phyloP scores from a whole-genome alignment of 2,329 filamentous ascomycete genomes.

The Pseudopithomyces maydicus region DNA sequence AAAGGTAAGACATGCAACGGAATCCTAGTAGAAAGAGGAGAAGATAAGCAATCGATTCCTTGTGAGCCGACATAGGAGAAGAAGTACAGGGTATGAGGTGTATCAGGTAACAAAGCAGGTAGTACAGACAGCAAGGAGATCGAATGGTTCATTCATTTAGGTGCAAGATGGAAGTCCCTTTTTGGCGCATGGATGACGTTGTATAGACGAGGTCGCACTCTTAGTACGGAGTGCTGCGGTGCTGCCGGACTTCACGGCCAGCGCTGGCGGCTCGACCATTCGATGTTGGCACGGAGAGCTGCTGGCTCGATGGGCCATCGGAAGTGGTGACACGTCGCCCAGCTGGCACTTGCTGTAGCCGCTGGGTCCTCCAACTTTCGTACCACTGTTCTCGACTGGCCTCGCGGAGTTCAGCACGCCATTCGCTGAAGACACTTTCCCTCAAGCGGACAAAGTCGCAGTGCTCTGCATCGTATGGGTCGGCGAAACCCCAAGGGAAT shows the following conservation, averaged over 20 bases:
- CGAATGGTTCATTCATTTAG: neutral
- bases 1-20: constrained; percentile 3
- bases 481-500: constrained; percentile 96
- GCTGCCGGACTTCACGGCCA: constrained; percentile 33
- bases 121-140: constrained; percentile 12
- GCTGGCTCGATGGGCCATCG: constrained; percentile 32
- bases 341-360: constrained; percentile 43
- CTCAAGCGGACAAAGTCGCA: constrained; percentile 93
- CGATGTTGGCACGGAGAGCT: constrained; percentile 27
- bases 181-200: neutral
- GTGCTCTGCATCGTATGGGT: constrained; percentile 87
- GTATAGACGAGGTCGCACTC: neutral
- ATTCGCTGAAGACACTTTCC: constrained; percentile 90
- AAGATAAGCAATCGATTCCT: neutral
- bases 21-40: neutral
- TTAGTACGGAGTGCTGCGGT: constrained; percentile 28
- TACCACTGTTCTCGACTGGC: constrained; percentile 93
- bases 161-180: neutral
- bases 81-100: constrained; percentile 13
- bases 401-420: constrained; percentile 88
- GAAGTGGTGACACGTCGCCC: constrained; percentile 33
- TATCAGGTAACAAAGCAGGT: constrained; percentile 8
- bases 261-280: constrained; percentile 43
- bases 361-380: constrained; percentile 83
- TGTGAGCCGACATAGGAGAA: constrained; percentile 17